Evolutionary conservation across 345 rosid genomes (phyloP), one percentile per base, ranked within the genome.

Genomic region (Ricinus communis): DNA sequence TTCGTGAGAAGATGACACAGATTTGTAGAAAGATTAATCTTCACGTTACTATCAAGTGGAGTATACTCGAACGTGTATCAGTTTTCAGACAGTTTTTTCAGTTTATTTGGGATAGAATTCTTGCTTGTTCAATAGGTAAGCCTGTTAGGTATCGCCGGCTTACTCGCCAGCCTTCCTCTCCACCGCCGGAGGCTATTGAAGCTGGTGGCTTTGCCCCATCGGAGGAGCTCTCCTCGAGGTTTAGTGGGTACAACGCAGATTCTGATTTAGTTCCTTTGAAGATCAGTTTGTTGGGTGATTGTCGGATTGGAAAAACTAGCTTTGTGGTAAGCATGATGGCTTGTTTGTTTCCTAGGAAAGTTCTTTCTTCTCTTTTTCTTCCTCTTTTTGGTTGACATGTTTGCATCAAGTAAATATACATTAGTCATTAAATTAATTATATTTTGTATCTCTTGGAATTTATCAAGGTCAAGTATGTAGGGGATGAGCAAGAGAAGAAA

Each of bases 201-300:
- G 41, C 21, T 38, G 72, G 67, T 12, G 40, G 59, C 18, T 11
- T 43, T 18, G 56, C 25, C 1, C 36, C 62, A 12, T 8, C 47
- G 15, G 78, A 62, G 15, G 76, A 70, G 13, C 72, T 64, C 11
- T 19, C 69, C 69, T 68, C 74, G 67, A 45, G 59, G 53, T 64
- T 69, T 61, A 75, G 66, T 56, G 86, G 84, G 79, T 79, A 63
- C 28, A 84, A 80, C 67, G 68, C 85, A 50, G 97, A 87, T 83
- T 81, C 90, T 9, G 93, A 95, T 85, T 89, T 95, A 84, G 93
- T 95, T 69, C 71, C 77, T 47, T 80, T 95, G 80, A 95, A 95
- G 91, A 90, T 95, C 73, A 91, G 96, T 46, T 79, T 95, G 81
- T 73, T 95, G 73, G 99, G 97, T 19, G 99, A 95, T 76, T 90